Evolutionary conservation across 768 basidiomycete species (phyloP).

Genomic region (Cystobasidium onofrii): DNA sequence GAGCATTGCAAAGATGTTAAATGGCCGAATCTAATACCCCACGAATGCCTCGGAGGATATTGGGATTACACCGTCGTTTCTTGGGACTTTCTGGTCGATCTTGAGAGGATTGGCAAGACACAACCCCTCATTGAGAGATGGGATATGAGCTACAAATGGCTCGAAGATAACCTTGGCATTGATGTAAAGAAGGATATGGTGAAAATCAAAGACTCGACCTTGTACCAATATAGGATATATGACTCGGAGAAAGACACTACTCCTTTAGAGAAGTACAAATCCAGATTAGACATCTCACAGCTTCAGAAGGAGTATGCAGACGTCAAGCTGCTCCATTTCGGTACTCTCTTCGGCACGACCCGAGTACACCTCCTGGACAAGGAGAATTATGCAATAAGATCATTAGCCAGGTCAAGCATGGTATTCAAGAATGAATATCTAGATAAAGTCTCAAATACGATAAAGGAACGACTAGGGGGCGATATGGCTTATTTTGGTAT

Average conservation of each 20-base stretch:
- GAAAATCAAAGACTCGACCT: conserved; percentile 52
- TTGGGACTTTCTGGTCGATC: conserved; percentile 64
- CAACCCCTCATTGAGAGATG: conserved; percentile 53
- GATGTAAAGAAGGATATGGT: conserved; percentile 47
- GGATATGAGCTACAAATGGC: conserved; percentile 53
- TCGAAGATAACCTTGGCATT: conserved; percentile 49
- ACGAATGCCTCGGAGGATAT: conserved; percentile 57
- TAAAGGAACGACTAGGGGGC: conserved; percentile 50
- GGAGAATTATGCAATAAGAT: conserved; percentile 50
- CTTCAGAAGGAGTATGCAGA: conserved; percentile 47
- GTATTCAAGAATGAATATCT: conserved; percentile 53
- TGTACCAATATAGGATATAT: conserved; percentile 61
- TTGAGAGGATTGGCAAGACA: conserved; percentile 42
- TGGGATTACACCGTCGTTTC: conserved; percentile 58
- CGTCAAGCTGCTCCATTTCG: conserved; percentile 59
- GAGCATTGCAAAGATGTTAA: conserved; percentile 37
- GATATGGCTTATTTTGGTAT: conserved; percentile 53
- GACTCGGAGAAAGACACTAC: conserved; percentile 47
- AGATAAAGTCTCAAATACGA: conserved; percentile 48
- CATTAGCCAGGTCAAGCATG: conserved; percentile 55
- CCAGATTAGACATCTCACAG: conserved; percentile 44
- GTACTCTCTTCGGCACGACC: conserved; percentile 68
- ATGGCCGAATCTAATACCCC: conserved; percentile 50
- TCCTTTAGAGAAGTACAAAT: conserved; percentile 41
- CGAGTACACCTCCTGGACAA: conserved; percentile 54